phyloP scores from a whole-genome alignment of 208 protist species.

The Naegleria lovaniensis region DNA sequence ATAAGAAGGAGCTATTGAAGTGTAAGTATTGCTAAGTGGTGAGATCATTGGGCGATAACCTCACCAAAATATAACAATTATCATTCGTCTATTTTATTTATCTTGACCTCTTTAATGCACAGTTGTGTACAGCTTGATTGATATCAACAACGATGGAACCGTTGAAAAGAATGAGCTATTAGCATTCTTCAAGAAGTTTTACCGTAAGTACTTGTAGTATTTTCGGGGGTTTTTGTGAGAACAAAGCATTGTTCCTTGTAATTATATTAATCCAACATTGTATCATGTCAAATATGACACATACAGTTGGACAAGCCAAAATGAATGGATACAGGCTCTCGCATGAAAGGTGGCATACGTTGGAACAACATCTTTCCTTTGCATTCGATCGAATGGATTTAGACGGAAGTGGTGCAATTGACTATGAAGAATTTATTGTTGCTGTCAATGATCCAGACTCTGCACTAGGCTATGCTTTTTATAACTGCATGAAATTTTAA shows the following conservation, averaged over 20 bases:
- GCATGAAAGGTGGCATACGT: not conserved
- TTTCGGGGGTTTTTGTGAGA: no score
- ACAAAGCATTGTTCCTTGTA: no score
- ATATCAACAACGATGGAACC: conserved; percentile 3
- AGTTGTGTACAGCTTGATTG: conserved; percentile 14
- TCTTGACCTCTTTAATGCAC: not conserved
- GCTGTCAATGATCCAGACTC: not conserved
- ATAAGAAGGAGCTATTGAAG: conserved; percentile 6
- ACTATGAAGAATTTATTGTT: conserved; percentile 13
- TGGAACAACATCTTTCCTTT: not conserved
- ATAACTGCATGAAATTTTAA: not conserved
- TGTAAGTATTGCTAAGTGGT: no score
- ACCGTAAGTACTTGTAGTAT: not conserved
- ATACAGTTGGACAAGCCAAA: conserved; percentile 5
- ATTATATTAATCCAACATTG: no score
- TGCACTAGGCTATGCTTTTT: not conserved
- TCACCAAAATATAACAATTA: no score
- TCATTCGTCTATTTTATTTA: not conserved
- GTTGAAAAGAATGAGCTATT: not conserved
- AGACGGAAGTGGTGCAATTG: not conserved
- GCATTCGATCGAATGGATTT: not conserved
- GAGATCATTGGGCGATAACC: no score
- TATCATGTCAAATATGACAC: not conserved
- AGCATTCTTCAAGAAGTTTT: conserved; percentile 7
- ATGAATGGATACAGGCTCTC: conserved; percentile 19